phyloP scores from a whole-genome alignment of 306 rosid species.

The Coriaria nepalensis region DNA sequence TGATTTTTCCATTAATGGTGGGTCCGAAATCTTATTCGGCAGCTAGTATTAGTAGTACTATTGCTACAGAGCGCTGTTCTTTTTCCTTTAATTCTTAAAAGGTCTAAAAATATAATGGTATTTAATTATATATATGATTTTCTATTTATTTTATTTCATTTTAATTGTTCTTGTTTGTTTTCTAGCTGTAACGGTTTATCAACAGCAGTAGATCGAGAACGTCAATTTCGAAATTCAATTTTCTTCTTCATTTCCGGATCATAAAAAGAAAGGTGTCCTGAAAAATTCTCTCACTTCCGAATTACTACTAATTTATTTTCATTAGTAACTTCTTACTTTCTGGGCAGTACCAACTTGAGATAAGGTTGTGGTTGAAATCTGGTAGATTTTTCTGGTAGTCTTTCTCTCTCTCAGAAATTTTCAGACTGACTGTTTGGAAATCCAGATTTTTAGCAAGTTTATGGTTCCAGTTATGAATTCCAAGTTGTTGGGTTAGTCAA shows the following conservation, averaged over 20 bases:
- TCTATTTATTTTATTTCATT: too few species aligned
- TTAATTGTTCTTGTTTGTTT: too few species aligned
- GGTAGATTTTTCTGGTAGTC: conserved; percentile 3
- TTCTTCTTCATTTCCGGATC: conserved; percentile 3
- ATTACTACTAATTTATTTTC: conserved; percentile 1
- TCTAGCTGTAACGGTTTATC: conserved; percentile 13
- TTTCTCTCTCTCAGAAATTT: conserved; percentile 1
- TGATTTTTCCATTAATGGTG: too few species aligned
- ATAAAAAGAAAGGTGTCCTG: neutral
- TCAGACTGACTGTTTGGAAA: conserved; percentile 5
- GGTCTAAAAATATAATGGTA: too few species aligned
- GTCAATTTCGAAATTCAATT: conserved; percentile 15
- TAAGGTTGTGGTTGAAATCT: conserved; percentile 14
- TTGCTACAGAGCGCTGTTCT: too few species aligned
- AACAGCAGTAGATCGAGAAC: conserved; percentile 13
- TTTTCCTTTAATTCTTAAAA: too few species aligned
- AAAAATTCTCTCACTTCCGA: neutral
- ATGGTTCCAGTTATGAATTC: too few species aligned
- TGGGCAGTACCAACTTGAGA: conserved; percentile 13
- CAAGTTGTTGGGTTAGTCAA: neutral
- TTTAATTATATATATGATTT: too few species aligned
- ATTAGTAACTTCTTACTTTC: conserved; percentile 6
- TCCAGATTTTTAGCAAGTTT: neutral
- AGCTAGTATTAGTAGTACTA: too few species aligned
- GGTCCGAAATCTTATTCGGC: too few species aligned